These are phyloP conservation scores for Fusarium proliferatum DNA, from an alignment of 2,329 filamentous ascomycete species.

Conservation along the genomic window DNA sequence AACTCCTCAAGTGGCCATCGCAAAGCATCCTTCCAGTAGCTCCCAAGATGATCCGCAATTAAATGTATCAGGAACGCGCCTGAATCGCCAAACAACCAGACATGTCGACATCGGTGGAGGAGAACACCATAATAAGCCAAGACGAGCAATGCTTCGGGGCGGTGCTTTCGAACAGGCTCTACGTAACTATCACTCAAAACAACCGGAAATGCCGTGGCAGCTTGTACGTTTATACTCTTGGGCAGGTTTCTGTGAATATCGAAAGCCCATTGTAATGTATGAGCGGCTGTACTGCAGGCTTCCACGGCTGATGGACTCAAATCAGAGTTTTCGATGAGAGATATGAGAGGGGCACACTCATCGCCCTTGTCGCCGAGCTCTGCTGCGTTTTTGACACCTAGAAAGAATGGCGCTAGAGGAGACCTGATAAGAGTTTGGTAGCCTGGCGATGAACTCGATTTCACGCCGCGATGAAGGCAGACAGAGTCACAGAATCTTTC, in stretches of 20 bases:
- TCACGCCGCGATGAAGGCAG: constrained; percentile 57
- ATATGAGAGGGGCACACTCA: constrained; percentile 44
- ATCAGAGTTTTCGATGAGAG: constrained; percentile 49
- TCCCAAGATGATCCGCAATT: constrained; percentile 48
- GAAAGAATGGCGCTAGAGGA: constrained; percentile 47
- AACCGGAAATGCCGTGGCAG: constrained; percentile 49
- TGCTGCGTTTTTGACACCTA: constrained; percentile 30
- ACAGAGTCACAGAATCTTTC: constrained; percentile 56
- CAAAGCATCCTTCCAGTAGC: constrained; percentile 49
- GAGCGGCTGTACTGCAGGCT: constrained; percentile 47
- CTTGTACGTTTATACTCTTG: constrained; percentile 42
- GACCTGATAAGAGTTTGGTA: constrained; percentile 52
- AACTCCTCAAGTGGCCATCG: constrained; percentile 50
- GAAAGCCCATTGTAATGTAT: constrained; percentile 50
- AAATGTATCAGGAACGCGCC: constrained; percentile 48
- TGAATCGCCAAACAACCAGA: constrained; percentile 54
- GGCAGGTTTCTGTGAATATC: constrained; percentile 46
- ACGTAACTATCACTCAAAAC: constrained; percentile 49
- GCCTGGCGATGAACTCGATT: constrained; percentile 49
- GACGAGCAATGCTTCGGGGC: constrained; percentile 58
- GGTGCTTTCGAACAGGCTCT: constrained; percentile 49
- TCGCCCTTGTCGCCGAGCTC: constrained; percentile 27
- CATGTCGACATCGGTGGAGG: constrained; percentile 53
- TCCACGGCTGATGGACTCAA: constrained; percentile 43
- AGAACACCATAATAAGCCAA: constrained; percentile 62